These are phyloP conservation scores for Aspergillus indologenus DNA, from an alignment of 495 filamentous ascomycete genomes.

Conservation along the genomic window DNA sequence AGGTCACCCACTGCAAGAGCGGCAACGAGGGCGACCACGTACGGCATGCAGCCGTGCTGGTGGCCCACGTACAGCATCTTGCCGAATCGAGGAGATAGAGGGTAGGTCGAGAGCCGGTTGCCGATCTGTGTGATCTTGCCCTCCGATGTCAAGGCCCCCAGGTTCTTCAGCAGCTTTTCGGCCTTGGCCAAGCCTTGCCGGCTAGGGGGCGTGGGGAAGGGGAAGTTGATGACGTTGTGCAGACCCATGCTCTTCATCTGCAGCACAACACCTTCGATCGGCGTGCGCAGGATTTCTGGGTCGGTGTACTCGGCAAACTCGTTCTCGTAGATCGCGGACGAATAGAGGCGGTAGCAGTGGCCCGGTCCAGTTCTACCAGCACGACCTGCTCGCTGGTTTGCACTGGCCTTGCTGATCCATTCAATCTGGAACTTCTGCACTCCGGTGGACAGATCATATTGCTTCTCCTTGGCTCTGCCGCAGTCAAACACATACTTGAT, in stretches of 20 bases:
- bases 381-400: conserved; percentile 87
- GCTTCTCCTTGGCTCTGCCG: conserved; percentile 87
- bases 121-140: conserved; percentile 79
- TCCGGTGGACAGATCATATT: conserved; percentile 76
- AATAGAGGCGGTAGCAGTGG: conserved; percentile 92
- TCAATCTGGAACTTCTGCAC: conserved; percentile 93
- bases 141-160: conserved; percentile 61
- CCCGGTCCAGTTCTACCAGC: conserved; percentile 94
- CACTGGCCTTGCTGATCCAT: conserved; percentile 98
- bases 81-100: conserved; percentile 83
- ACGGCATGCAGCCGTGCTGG: conserved; percentile 75
- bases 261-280: conserved; percentile 87
- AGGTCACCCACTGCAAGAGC: conserved; percentile 84
- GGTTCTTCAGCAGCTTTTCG: conserved; percentile 76
- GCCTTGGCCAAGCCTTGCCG: conserved; percentile 75
- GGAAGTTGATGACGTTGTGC: conserved; percentile 88
- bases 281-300: conserved; percentile 87
- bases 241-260: conserved; percentile 96
- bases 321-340: conserved; percentile 87
- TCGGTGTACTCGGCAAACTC: conserved; percentile 84
- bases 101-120: conserved; percentile 78
- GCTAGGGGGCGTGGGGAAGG: conserved; percentile 93
- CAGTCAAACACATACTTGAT: conserved; percentile 96
- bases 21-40: conserved; percentile 85
- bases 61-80: conserved; percentile 88